Evolutionary conservation across 306 rosid species (phyloP).

Genomic region (Trifolium pratense): DNA sequence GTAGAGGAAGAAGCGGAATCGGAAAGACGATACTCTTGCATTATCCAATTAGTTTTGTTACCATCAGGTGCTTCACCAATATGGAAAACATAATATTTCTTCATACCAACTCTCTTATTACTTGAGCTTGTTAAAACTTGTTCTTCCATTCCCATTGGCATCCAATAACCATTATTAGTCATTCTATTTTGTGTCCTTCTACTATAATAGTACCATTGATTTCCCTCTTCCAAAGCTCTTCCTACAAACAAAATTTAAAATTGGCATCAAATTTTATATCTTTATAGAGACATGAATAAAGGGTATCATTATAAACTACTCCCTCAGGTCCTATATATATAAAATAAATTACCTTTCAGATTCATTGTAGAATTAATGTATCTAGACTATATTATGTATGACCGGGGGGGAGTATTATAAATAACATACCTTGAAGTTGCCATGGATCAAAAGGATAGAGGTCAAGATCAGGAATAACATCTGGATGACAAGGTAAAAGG

Average conservation of each 20-base stretch:
- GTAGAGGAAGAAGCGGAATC: conserved; percentile 52
- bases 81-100: conserved; percentile 67
- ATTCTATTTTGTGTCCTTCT: conserved; percentile 69
- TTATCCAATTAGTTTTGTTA: conserved; percentile 79
- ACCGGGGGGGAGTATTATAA: no score
- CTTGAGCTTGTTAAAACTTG: conserved; percentile 55
- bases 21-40: conserved; percentile 83
- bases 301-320: not conserved
- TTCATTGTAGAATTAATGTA: no score
- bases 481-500: conserved; percentile 90
- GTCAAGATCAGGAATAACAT: conserved; percentile 93
- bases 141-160: conserved; percentile 72
- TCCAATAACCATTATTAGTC: conserved; percentile 77
- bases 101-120: conserved; percentile 67
- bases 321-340: no score
- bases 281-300: not conserved
- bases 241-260: conserved; percentile 46
- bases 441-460: conserved; percentile 87
- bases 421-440: conserved; percentile 74
- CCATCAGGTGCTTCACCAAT: conserved; percentile 63
- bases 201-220: conserved; percentile 89
- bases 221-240: conserved; percentile 87
- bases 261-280: no score
- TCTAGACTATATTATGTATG: no score
- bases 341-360: no score